Percentiles rank a stretch among this genome's conserved stretches.
These are phyloP conservation scores for Calocybe gangraenosa DNA, from an alignment of 768 basidiomycete genomes.

Conservation along the genomic window DNA sequence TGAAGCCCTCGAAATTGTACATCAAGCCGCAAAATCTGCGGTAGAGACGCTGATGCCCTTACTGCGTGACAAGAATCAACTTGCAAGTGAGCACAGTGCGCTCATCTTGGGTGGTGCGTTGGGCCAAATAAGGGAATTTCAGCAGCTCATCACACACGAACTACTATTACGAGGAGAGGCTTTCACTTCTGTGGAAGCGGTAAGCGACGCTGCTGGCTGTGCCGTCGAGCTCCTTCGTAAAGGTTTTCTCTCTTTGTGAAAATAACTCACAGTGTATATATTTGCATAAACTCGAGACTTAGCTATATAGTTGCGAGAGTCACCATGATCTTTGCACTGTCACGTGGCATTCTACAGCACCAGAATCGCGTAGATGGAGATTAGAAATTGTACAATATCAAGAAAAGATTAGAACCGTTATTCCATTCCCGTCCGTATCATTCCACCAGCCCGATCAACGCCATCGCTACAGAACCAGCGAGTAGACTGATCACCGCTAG, in stretches of 20 bases:
- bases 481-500: slow-evolving; percentile 59
- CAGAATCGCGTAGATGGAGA: no score
- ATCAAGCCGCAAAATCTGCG: slow-evolving; percentile 12
- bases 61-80: not conserved
- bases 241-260: slow-evolving; percentile 11
- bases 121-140: slow-evolving; percentile 16
- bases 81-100: slow-evolving; percentile 9
- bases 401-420: no score
- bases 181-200: slow-evolving; percentile 17
- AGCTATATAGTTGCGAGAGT: no score
- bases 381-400: no score
- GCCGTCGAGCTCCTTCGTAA: slow-evolving; percentile 13
- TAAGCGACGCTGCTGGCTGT: slow-evolving; percentile 17
- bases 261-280: no score
- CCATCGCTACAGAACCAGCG: slow-evolving; percentile 68
- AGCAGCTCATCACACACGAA: slow-evolving; percentile 10
- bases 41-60: slow-evolving; percentile 13
- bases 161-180: slow-evolving; percentile 10
- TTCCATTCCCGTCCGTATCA: no score
- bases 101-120: slow-evolving; percentile 23
- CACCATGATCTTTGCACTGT: no score
- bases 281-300: no score
- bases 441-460: slow-evolving; percentile 49
- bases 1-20: slow-evolving; percentile 20
- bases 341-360: no score